Percentiles rank a stretch among this genome's conserved stretches.
These are phyloP conservation scores for Phialemoniopsis sp. DNA, from an alignment of 2,329 filamentous ascomycete genomes.

Conservation along the genomic window DNA sequence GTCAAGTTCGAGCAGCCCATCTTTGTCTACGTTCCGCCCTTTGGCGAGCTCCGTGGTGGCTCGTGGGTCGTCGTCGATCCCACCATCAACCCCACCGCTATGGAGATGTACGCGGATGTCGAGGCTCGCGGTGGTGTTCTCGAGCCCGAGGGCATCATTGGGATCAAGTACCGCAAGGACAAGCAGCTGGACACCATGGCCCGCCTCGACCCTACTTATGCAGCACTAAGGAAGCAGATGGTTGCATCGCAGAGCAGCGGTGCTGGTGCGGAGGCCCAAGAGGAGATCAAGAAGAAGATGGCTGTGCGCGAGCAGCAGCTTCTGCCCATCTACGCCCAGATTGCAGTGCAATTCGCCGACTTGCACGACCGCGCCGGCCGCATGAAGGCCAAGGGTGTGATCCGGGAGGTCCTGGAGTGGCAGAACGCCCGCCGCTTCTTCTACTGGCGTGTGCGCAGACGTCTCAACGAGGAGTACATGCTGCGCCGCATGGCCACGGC, in stretches of 20 bases:
- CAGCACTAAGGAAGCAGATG: constrained; percentile 75
- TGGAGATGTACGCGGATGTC: constrained; percentile 99
- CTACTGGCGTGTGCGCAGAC: constrained; percentile 97
- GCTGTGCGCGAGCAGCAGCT: constrained; percentile 80
- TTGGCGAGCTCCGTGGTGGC: constrained; percentile 94
- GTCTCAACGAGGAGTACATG: constrained; percentile 96
- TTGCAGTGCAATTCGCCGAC: constrained; percentile 95
- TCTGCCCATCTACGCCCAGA: constrained; percentile 89
- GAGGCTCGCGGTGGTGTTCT: constrained; percentile 95
- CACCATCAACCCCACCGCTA: constrained; percentile 91
- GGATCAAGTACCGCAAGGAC: constrained; percentile 97
- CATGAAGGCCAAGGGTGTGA: constrained; percentile 97
- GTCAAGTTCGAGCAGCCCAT: constrained; percentile 98
- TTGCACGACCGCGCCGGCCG: constrained; percentile 94
- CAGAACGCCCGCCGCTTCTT: constrained; percentile 91
- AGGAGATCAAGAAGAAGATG: constrained; percentile 80
- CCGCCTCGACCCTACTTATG: constrained; percentile 82
- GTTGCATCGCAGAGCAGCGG: constrained; percentile 17
- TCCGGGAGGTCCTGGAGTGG: constrained; percentile 82
- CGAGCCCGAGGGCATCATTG: constrained; percentile 95
- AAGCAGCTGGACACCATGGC: constrained; percentile 98
- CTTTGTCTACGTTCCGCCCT: constrained; percentile 98
- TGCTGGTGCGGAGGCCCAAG: constrained; percentile 24
- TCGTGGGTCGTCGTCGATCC: constrained; percentile 99
- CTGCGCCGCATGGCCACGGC: constrained; percentile 74